Base-by-base conservation (phyloP, 768 basidiomycete genomes). In the Gloeophyllum trabeum region DNA sequence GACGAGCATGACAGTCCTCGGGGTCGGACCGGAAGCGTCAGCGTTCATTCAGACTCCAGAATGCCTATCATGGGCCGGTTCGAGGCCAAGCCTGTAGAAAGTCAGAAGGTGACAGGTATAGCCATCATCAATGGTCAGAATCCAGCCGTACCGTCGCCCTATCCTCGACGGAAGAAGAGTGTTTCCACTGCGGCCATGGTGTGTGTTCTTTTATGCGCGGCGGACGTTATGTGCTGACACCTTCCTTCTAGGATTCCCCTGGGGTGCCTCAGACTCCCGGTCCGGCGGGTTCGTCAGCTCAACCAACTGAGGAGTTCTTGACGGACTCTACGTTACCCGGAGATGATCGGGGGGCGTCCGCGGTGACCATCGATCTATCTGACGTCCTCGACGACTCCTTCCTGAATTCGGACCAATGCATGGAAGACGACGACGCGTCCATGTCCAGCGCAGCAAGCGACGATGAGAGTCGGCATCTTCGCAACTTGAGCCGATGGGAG, bases 371-470 rank as follows among this genome's bases (percentile, higher is more conserved):
- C 35, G 70, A 73, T 46, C 68, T 89, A 18, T 75, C 84, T 50
- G 86, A 89, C 50, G 84, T 89, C 14, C 66, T 89, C 25, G 82
- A 89, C 43, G 68, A 78, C 1, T 79, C 85, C 0, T 75, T 82
- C 58, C 36, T 37, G 10, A 37, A 7, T 19, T 12, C 36, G 36
- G 36, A 37, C 12, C 10, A 7, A 10, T 6, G 7, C 36, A 10
- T 7, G 10, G 36, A 37, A 10, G 10, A 48, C 22, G 51, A 47
- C 20, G 67, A 70, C 39, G 57, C 52, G 39, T 44, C 50, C 44
- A 55, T 54, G 28, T 48, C 55, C 14, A 55, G 57, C 12, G 51
- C 54, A 32, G 60, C 61, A 21, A 60, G 50, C 35, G 69, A 71
- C 26, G 49, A 46, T 36, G 62, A 61, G 32, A 47, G 58, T 40